Percentiles rank a stretch among this genome's conserved stretches.
These are phyloP conservation scores for Hypoxylon rickii DNA, from an alignment of 495 filamentous ascomycete genomes.

Conservation along the genomic window DNA sequence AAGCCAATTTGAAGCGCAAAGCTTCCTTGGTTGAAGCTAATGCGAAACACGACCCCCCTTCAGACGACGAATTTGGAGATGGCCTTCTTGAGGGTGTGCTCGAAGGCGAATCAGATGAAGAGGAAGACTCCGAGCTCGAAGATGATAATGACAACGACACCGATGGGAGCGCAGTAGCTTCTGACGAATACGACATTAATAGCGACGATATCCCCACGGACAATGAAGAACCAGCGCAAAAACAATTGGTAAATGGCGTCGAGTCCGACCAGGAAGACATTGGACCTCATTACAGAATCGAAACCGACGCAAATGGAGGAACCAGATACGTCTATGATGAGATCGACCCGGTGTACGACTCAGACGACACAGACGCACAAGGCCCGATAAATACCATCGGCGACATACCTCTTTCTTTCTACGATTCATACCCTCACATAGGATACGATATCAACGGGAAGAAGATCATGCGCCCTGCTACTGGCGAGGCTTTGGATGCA, in stretches of 20 bases:
- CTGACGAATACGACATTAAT: constrained; percentile 54
- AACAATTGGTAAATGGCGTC: constrained; percentile 32
- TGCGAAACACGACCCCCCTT: constrained; percentile 46
- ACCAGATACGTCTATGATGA: constrained; percentile 70
- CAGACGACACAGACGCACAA: constrained; percentile 85
- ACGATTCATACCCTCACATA: constrained; percentile 97
- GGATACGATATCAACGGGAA: constrained; percentile 99
- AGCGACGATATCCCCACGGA: constrained; percentile 65
- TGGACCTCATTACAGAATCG: constrained; percentile 61
- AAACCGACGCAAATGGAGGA: constrained; percentile 59
- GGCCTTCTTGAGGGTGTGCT: constrained; percentile 68
- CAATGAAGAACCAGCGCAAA: constrained; percentile 48
- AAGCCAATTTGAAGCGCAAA: constrained; percentile 51
- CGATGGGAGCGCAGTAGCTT: constrained; percentile 48
- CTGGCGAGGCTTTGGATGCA: constrained; percentile 91
- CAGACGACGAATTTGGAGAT: constrained; percentile 68
- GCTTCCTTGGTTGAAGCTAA: constrained; percentile 41
- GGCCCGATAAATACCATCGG: constrained; percentile 88
- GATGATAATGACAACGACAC: constrained; percentile 34
- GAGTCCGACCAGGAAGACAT: constrained; percentile 45
- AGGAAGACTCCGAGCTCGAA: constrained; percentile 44
- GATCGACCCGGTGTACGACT: constrained; percentile 94
- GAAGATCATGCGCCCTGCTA: constrained; percentile 93
- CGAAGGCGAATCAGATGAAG: constrained; percentile 52
- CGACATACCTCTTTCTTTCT: constrained; percentile 90